These are phyloP conservation scores for Dalbergia cochinchinensis DNA, from an alignment of 306 rosid species.

Conservation along the genomic window DNA sequence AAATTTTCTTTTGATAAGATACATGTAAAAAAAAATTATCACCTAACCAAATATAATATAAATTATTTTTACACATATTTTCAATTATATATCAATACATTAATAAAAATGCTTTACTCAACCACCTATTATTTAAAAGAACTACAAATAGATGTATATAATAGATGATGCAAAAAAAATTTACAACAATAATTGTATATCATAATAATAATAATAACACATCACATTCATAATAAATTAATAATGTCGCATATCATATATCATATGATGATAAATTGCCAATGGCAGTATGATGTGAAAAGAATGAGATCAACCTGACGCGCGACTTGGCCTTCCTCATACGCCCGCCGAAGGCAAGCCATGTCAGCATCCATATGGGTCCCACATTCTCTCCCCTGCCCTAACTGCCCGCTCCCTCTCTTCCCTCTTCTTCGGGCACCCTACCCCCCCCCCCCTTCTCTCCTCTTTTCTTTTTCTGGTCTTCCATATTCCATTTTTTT, in stretches of 20 bases:
- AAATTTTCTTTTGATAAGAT: too few relatives aligned
- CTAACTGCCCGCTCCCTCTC: conserved; percentile 59
- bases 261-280: neutral
- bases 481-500: conserved; percentile 19
- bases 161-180: too few relatives aligned
- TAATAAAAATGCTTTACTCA: too few relatives aligned
- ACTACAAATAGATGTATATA: too few relatives aligned
- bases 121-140: too few relatives aligned
- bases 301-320: conserved; percentile 62
- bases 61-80: too few relatives aligned
- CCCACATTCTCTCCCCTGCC: conserved; percentile 61
- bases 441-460: neutral
- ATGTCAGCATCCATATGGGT: conserved; percentile 64
- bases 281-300: conserved; percentile 8
- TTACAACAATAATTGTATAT: too few relatives aligned
- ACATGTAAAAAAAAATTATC: too few relatives aligned
- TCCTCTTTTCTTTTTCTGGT: too few relatives aligned
- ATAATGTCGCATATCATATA: neutral
- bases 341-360: conserved; percentile 56
- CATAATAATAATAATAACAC: neutral
- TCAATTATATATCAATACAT: too few relatives aligned
- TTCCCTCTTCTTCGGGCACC: conserved; percentile 49
- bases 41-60: too few relatives aligned
- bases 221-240: neutral
- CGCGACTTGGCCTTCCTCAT: conserved; percentile 45